Percentiles rank a stretch among this genome's conserved stretches.
Evolutionary conservation across 257 asterid species (phyloP).

Genomic region (Capsicum chinense): DNA sequence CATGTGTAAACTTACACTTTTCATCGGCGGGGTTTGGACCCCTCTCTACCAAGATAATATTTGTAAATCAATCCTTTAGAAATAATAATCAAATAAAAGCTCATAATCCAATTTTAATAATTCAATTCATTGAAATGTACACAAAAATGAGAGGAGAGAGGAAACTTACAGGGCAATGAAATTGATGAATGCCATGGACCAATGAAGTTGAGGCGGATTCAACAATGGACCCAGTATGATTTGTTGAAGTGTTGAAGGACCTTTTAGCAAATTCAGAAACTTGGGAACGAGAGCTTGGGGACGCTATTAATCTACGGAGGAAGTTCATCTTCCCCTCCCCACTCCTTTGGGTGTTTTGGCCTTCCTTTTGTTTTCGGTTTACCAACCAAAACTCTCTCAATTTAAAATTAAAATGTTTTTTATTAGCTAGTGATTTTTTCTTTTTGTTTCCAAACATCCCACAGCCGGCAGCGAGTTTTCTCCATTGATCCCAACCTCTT

Average conservation of each 20-base stretch:
- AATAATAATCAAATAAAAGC: neutral
- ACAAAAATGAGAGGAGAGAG: neutral
- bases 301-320: slow-evolving; percentile 9
- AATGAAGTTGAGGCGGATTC: neutral
- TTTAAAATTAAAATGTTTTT: too few relatives aligned
- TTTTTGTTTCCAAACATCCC: too few relatives aligned
- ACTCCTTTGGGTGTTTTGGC: neutral
- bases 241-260: slow-evolving; percentile 11
- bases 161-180: slow-evolving; percentile 30
- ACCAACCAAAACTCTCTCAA: neutral
- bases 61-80: neutral
- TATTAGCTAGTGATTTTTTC: too few relatives aligned
- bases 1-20: too few relatives aligned
- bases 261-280: neutral
- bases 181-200: slow-evolving; percentile 29
- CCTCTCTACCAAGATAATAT: too few relatives aligned
- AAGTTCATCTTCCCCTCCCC: slow-evolving; percentile 26
- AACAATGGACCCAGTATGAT: neutral
- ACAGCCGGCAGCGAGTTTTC: too few relatives aligned
- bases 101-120: neutral
- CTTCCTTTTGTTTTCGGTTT: neutral
- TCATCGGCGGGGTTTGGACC: too few relatives aligned
- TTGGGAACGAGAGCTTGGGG: neutral
- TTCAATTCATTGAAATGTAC: neutral
- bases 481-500: too few relatives aligned